Evolutionary conservation across 83 land plant species (phyloP).

Genomic region (Picea abies): DNA sequence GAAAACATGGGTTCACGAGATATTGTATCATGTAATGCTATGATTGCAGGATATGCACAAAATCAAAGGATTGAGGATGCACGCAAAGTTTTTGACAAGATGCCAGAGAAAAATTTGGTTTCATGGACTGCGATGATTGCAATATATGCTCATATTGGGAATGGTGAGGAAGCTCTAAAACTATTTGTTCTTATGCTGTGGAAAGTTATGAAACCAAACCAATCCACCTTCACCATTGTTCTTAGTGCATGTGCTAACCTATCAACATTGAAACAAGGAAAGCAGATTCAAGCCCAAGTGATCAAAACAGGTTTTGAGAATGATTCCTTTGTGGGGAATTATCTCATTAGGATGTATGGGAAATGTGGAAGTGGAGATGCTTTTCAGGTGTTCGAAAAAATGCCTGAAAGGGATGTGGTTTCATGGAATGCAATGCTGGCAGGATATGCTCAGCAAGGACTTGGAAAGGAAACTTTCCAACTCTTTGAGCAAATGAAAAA

Average conservation of each 20-base stretch:
- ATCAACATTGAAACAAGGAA: slow-evolving; percentile 31
- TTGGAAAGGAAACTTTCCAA: slow-evolving; percentile 35
- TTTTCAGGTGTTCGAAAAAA: slow-evolving; percentile 26
- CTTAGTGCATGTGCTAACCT: slow-evolving; percentile 39
- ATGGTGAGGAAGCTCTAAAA: slow-evolving; percentile 20
- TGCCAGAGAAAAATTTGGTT: slow-evolving; percentile 45
- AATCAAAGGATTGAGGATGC: slow-evolving; percentile 42
- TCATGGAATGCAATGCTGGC: slow-evolving; percentile 66
- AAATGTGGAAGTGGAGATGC: slow-evolving; percentile 41
- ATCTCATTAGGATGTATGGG: slow-evolving; percentile 58
- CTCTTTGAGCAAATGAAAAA: slow-evolving; percentile 44
- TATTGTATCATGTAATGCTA: slow-evolving; percentile 38
- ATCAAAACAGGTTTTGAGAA: slow-evolving; percentile 39
- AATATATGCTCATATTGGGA: slow-evolving; percentile 44
- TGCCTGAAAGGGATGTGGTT: slow-evolving; percentile 35
- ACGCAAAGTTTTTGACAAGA: slow-evolving; percentile 47
- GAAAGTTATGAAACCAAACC: slow-evolving; percentile 28
- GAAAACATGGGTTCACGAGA: slow-evolving; percentile 50
- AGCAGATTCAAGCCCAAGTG: slow-evolving; percentile 46
- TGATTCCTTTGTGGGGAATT: slow-evolving; percentile 47
- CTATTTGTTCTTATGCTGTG: slow-evolving; percentile 45
- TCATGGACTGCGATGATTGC: slow-evolving; percentile 76
- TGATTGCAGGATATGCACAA: slow-evolving; percentile 44
- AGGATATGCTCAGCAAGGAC: slow-evolving; percentile 56
- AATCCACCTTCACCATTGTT: slow-evolving; percentile 43